phyloP scores from a whole-genome alignment of 768 basidiomycete genomes.

The Leccinellum albellum region DNA sequence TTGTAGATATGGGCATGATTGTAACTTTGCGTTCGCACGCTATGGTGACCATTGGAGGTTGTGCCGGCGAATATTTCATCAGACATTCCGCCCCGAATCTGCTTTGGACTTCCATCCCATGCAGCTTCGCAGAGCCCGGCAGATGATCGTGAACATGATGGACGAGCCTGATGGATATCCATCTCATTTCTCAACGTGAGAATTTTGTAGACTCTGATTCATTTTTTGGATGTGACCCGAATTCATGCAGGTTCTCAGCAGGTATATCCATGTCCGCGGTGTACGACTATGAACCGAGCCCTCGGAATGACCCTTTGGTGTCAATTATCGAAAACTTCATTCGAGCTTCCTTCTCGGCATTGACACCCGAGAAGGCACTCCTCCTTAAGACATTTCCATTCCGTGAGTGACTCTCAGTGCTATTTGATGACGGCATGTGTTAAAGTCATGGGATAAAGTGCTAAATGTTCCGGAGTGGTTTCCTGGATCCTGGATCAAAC shows the following conservation, averaged over 20 bases:
- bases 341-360: background rate
- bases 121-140: background rate
- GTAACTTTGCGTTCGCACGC: conserved; percentile 1
- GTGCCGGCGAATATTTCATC: conserved; percentile 4
- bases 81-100: background rate
- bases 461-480: background rate
- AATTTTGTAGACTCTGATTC: background rate
- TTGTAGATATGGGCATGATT: conserved; percentile 4
- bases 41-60: conserved; percentile 6
- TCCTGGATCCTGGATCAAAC: conserved; percentile 8
- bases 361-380: background rate
- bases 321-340: background rate
- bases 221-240: background rate
- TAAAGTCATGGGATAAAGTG: background rate
- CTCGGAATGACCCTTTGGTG: conserved; percentile 5
- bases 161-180: background rate
- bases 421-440: conserved; percentile 1
- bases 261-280: background rate
- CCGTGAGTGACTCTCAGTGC: conserved; percentile 9
- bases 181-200: background rate
- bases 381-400: conserved; percentile 1
- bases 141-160: background rate
- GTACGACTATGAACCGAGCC: background rate
- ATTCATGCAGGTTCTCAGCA: background rate
- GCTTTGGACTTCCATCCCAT: background rate